Evolutionary conservation across 1,139 yeast genomes (phyloP).

Genomic region (Diutina pseudorugosa): DNA sequence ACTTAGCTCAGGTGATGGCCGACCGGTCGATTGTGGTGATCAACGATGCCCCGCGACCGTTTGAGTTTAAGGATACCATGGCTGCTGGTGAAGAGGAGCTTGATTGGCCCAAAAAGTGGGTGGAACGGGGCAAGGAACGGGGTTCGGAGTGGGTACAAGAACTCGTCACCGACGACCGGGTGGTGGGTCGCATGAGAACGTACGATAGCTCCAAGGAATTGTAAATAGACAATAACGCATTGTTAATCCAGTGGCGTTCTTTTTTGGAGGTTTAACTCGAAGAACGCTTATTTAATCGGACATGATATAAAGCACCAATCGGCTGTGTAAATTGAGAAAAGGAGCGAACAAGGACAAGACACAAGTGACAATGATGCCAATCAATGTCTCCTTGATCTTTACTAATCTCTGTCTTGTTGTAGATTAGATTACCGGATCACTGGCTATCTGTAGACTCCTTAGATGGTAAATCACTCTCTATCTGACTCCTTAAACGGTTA

Average conservation of each 20-base stretch:
- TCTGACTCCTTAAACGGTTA: no score
- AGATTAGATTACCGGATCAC: no score
- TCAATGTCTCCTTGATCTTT: no score
- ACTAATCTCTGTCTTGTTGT: no score
- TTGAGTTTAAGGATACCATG: slow-evolving; percentile 39
- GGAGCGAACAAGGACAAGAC: no score
- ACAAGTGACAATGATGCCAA: no score
- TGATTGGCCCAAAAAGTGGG: slow-evolving; percentile 91
- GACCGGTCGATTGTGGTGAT: slow-evolving; percentile 49
- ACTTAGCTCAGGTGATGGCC: slow-evolving; percentile 62
- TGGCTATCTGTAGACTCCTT: no score
- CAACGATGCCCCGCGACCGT: slow-evolving; percentile 43
- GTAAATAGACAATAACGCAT: not conserved
- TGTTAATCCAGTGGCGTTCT: not conserved
- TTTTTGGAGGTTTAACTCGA: no score
- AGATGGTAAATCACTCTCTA: no score
- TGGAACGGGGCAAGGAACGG: slow-evolving; percentile 53
- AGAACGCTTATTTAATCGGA: not conserved
- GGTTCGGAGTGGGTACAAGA: slow-evolving; percentile 86
- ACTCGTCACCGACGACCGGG: slow-evolving; percentile 55
- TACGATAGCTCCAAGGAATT: slow-evolving; percentile 11
- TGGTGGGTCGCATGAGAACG: slow-evolving; percentile 43
- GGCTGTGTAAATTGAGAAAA: no score
- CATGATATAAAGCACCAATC: no score
- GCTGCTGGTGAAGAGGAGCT: slow-evolving; percentile 59